These are phyloP conservation scores for Halophytophthora polymorphica DNA, from an alignment of 352 stramenopile genomes.

Conservation along the genomic window DNA sequence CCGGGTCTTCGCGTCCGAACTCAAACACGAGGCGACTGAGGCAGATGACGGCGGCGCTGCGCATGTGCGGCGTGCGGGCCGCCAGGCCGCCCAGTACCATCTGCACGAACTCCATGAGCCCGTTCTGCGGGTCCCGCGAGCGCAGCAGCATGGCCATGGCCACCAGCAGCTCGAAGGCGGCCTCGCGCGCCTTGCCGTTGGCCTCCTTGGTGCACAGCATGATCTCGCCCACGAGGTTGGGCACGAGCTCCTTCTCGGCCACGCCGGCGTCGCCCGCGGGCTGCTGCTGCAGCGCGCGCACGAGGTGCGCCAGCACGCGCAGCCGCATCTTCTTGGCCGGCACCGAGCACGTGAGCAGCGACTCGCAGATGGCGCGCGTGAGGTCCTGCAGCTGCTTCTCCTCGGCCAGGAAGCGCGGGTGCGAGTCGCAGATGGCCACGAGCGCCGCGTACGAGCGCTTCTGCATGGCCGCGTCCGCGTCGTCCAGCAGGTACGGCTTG, in stretches of 20 bases:
- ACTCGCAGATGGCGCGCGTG: constrained; percentile 92
- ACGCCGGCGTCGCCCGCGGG: constrained; percentile 43
- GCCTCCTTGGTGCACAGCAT: constrained; percentile 97
- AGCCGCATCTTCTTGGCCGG: constrained; percentile 95
- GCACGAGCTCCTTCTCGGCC: constrained; percentile 77
- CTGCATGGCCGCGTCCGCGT: constrained; percentile 84
- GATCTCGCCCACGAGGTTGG: constrained; percentile 93
- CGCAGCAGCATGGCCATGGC: constrained; percentile 79
- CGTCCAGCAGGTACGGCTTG: constrained; percentile 85
- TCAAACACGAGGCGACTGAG: constrained; percentile 95
- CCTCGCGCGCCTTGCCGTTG: constrained; percentile 92
- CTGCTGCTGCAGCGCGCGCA: constrained; percentile 74
- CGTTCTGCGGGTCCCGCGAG: constrained; percentile 54
- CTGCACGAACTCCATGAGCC: constrained; percentile 89
- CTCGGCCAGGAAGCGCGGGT: constrained; percentile 72
- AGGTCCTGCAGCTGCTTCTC: constrained; percentile 89
- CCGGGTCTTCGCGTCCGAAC: constrained; percentile 77
- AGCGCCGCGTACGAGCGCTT: constrained; percentile 87
- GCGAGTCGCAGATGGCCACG: constrained; percentile 83
- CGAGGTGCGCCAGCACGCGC: constrained; percentile 84
- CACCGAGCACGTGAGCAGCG: constrained; percentile 93
- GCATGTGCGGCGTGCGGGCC: constrained; percentile 94
- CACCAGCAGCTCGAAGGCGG: constrained; percentile 82
- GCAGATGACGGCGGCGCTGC: constrained; percentile 93
- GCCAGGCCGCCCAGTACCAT: constrained; percentile 92